A percentile compares a stretch with the other conserved stretches of the same genome.
These are phyloP conservation scores for Musa itinerans DNA, from an alignment of 176 grass and related monocot genomes.

Conservation along the genomic window DNA sequence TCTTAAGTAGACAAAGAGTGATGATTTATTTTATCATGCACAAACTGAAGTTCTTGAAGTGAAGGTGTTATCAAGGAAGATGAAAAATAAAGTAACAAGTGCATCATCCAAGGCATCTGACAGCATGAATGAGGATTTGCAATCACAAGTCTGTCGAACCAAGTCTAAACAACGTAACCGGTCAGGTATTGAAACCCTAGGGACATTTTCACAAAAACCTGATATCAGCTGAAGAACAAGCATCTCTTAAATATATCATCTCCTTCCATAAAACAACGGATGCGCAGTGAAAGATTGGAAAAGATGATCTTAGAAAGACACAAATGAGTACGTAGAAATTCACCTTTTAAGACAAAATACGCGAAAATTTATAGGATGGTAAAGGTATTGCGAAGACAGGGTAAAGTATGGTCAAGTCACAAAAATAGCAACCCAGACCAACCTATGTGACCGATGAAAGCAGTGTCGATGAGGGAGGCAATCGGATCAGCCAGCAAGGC, in stretches of 20 bases:
- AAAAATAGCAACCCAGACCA: neutral
- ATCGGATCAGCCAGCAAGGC: constrained; percentile 68
- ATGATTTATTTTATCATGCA: too few species aligned
- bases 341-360: neutral
- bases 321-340: neutral
- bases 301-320: neutral
- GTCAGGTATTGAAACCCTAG: neutral
- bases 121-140: too few species aligned
- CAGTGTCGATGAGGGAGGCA: constrained; percentile 82
- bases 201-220: neutral
- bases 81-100: neutral
- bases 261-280: neutral
- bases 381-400: neutral
- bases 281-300: neutral
- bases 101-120: too few species aligned
- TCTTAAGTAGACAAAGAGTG: too few species aligned
- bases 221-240: neutral
- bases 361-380: neutral
- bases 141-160: neutral
- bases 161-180: neutral
- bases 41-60: too few species aligned
- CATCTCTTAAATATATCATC: neutral
- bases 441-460: constrained; percentile 85
- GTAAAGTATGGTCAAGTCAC: neutral
- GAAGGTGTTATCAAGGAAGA: neutral